Percentiles rank a stretch among this genome's conserved stretches.
Evolutionary conservation across 2,329 filamentous ascomycete species (phyloP).

Genomic region (Huntiella abstrusa): DNA sequence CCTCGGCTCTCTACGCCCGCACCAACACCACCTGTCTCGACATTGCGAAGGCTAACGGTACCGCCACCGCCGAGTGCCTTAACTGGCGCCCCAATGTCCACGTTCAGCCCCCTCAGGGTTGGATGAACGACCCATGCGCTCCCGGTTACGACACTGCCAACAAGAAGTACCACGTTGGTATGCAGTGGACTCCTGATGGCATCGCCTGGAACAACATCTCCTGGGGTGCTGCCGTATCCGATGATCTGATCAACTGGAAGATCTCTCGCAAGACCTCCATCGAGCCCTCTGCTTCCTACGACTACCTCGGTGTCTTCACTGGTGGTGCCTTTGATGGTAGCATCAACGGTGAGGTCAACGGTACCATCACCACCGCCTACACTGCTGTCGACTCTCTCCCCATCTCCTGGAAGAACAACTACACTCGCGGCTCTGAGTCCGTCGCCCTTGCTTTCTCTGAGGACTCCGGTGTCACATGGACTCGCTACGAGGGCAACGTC

Average conservation of each 20-base stretch:
- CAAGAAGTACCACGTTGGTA: slow-evolving; percentile 26
- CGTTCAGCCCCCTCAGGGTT: slow-evolving; percentile 21
- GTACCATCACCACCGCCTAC: slow-evolving; percentile 24
- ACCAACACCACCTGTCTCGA: slow-evolving; percentile 2
- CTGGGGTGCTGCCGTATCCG: slow-evolving; percentile 21
- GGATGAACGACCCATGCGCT: slow-evolving; percentile 26
- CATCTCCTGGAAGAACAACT: slow-evolving; percentile 26
- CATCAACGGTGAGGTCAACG: slow-evolving; percentile 18
- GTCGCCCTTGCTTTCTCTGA: slow-evolving; percentile 24
- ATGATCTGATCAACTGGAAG: slow-evolving; percentile 21
- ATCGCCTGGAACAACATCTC: slow-evolving; percentile 15
- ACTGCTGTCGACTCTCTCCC: slow-evolving; percentile 25
- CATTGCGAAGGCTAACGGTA: slow-evolving; percentile 7
- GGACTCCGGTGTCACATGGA: slow-evolving; percentile 17
- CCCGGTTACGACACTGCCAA: slow-evolving; percentile 26
- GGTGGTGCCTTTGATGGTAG: slow-evolving; percentile 25
- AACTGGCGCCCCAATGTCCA: slow-evolving; percentile 20
- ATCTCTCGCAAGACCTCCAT: slow-evolving; percentile 11
- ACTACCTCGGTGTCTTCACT: slow-evolving; percentile 26
- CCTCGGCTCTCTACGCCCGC: not conserved
- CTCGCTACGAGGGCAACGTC: slow-evolving; percentile 13
- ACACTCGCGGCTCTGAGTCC: slow-evolving; percentile 26
- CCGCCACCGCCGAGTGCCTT: slow-evolving; percentile 8
- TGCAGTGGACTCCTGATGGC: slow-evolving; percentile 16
- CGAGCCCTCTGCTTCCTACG: slow-evolving; percentile 19